Conservation (phyloP, 2,329 filamentous ascomycete species). For the Sordariomycetes sp. region DNA sequence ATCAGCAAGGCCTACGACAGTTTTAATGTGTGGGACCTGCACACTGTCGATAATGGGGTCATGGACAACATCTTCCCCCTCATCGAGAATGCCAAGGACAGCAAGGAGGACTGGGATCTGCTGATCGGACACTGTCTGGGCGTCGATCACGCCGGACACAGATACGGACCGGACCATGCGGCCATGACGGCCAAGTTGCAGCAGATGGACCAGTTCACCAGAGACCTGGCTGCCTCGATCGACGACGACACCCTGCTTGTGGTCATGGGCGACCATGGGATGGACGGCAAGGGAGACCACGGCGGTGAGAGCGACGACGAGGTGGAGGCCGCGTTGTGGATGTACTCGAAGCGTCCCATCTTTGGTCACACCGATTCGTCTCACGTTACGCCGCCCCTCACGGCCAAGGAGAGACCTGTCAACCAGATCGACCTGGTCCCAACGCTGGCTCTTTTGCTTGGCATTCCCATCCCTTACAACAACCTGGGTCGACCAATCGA, state of each 20-base stretch:
- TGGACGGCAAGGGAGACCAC: conserved; percentile 95
- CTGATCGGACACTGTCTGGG: conserved; percentile 89
- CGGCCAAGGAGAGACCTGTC: conserved; percentile 66
- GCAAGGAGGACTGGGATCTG: conserved; percentile 70
- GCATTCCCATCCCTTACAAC: conserved; percentile 91
- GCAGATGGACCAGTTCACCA: conserved; percentile 81
- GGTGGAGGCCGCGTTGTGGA: conserved; percentile 90
- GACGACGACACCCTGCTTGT: conserved; percentile 84
- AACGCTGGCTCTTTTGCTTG: conserved; percentile 78
- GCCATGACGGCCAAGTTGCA: conserved; percentile 86
- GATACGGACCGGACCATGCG: conserved; percentile 86
- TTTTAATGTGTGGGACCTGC: conserved; percentile 96
- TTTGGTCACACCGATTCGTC: conserved; percentile 70
- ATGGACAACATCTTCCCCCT: conserved; percentile 84
- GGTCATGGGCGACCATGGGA: conserved; percentile 98
- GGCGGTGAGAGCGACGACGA: conserved; percentile 98
- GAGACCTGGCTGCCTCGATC: conserved; percentile 58
- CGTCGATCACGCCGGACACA: conserved; percentile 93
- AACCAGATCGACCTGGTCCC: conserved; percentile 94
- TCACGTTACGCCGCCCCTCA: conserved; percentile 49
- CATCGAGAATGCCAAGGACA: conserved; percentile 39
- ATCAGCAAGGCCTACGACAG: conserved; percentile 88
- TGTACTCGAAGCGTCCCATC: conserved; percentile 83
- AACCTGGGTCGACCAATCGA: conserved; percentile 89
- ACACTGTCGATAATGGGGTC: conserved; percentile 94